Base-by-base conservation (phyloP, 2,329 filamentous ascomycete genomes). In the Pestalotiopsis sp. region DNA sequence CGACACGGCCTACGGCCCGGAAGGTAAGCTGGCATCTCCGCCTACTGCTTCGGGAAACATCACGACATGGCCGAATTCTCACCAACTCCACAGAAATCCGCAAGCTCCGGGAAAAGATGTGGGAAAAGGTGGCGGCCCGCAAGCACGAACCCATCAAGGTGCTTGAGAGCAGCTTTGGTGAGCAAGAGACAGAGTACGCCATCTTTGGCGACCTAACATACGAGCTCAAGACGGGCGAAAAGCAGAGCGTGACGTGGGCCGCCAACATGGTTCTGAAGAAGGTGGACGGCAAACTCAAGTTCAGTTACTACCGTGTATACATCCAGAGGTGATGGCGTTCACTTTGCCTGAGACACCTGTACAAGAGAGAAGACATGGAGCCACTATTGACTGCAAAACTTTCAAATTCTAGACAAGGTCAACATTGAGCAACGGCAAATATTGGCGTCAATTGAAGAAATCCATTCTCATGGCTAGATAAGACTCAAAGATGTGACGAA, bases 131-230 rank as follows among this genome's bases (percentile, higher is more conserved):
- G 23, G 72, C 74, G 67, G 75, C 78, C 49, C 77, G 84, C 52
- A 81, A 74, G 69, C 84, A 86, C 74, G 79, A 72, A 2, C 78
- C 83, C 31, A 72, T 72, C 38, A 82, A 82, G 72, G 80, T 84
- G 7, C 85, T 84, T 68, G 81, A 82, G 20, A 82, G 76, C 0
- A 69, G 69, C 4, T 83, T 83, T 67, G 71, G 57, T 2, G 23
- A 57, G 45, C 25, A 66, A 9, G 74, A 70, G 65, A 72, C 74
- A 56, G 83, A 84, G 74, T 77, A 78, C 52, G 80, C 78, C 77
- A 65, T 80, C 3, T 70, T 73, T 45, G 79, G 79, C 25, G 69
- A 71, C 11, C 72, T 78, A 4, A 70, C 73, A n/a, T 68, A 76
- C 7, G 69, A 20, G 49, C 62, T 73, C 45, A 75, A 72, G 69